A percentile compares a stretch with the other conserved stretches of the same genome.
Conservation (phyloP, 306 rosid species). For the Lagenaria siceraria region DNA sequence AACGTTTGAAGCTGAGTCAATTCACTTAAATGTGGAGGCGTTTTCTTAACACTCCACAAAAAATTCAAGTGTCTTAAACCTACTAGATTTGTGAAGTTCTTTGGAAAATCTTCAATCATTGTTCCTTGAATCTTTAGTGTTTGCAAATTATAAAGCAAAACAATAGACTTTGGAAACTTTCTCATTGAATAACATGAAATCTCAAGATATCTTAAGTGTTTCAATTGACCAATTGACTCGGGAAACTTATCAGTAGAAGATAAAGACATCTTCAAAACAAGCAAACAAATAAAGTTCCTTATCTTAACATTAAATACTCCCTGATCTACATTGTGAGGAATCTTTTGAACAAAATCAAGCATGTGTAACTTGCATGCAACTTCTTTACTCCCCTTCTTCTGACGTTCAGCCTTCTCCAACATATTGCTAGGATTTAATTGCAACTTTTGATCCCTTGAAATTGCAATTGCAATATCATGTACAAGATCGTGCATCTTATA, state of each 20-base stretch:
- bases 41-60: not conserved
- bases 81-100: not conserved
- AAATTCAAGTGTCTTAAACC: not conserved
- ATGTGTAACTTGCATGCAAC: not conserved
- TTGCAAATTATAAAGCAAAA: not conserved
- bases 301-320: not conserved
- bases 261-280: too few relatives aligned
- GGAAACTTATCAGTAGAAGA: too few relatives aligned
- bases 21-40: not conserved
- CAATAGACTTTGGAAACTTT: not conserved
- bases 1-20: not conserved
- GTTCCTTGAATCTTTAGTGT: not conserved
- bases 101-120: not conserved
- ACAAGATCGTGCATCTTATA: conserved; percentile 15
- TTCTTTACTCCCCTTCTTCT: too few relatives aligned
- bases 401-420: not conserved
- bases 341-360: too few relatives aligned
- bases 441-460: not conserved
- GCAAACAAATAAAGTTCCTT: too few relatives aligned
- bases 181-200: not conserved
- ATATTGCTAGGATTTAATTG: too few relatives aligned
- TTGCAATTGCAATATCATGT: conserved; percentile 2
- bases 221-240: not conserved
- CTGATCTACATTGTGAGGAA: not conserved
- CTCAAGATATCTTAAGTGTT: not conserved